A percentile compares a stretch with the other conserved stretches of the same genome.
Evolutionary conservation across 768 basidiomycete genomes (phyloP).

Genomic region (Psilocybe azurescens): DNA sequence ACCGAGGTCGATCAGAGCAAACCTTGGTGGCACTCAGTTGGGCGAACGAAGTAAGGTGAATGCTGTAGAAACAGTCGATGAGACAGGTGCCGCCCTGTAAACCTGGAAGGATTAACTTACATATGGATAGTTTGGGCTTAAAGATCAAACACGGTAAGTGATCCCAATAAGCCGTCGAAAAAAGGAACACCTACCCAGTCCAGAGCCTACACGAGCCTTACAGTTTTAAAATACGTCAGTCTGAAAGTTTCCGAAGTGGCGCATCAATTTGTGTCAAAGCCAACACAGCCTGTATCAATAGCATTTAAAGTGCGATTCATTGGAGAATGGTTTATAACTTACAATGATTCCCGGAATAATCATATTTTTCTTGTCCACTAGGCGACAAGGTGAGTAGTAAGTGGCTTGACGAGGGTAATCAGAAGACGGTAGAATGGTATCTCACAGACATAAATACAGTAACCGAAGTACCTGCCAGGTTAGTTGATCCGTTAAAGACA

Average conservation of each 20-base stretch:
- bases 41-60: no score
- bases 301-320: background rate
- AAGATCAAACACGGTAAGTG: no score
- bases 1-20: no score
- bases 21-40: no score
- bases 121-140: no score
- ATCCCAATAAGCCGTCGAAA: no score
- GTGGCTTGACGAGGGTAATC: background rate
- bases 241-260: background rate
- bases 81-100: no score
- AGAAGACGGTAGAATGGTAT: background rate
- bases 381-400: background rate
- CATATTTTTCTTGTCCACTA: conserved; percentile 22
- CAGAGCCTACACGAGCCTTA: background rate
- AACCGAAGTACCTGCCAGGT: background rate
- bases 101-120: no score
- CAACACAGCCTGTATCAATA: background rate
- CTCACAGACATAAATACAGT: background rate
- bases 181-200: background rate
- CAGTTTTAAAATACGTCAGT: background rate
- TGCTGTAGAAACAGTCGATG: no score
- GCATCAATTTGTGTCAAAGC: background rate
- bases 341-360: conserved; percentile 24
- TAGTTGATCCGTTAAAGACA: background rate
- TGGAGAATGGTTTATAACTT: conserved; percentile 1